Evolutionary conservation across 768 basidiomycete species (phyloP), one percentile per base, ranked within the genome.

Genomic region (Pholiota conissans): DNA sequence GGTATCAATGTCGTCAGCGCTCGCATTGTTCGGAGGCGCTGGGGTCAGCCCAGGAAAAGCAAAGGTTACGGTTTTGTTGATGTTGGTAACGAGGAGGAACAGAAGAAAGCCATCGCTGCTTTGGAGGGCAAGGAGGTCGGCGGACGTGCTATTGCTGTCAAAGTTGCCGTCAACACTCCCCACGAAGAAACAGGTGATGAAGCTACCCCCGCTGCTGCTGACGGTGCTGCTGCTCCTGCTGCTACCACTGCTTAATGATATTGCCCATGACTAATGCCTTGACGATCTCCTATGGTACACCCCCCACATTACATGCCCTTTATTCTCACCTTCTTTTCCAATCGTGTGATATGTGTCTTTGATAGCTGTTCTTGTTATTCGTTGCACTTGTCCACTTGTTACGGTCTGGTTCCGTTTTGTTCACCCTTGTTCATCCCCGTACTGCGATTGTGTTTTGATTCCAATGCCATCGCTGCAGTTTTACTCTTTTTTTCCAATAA

Each of bases 11-110:
- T 96, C 63, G 79, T 82, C 69, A 90, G 89, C 64, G 95, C 95
- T 60, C 91, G 91, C 63, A 90, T 99, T 62, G 93, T 98, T 65
- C 86, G 87, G 70, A 83, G 88, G 68, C 85, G 87, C 66, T 93
- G 84, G 82, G 93, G 92, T 3, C 83, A 84, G 40, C 89, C 89
- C 68, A 84, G 89, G 72, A 90, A 86, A 74, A 93, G 90, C 82
- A 96, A 96, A 76, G 96, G 96, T 56, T 98, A 95, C 73, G 96
- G 94, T 52, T 99, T 99, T 69, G 96, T 99, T 69, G 95, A 98
- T 65, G 93, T 97, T 61, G 93, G 90, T 60, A 78, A 78, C 64
- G 89, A 94, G 73, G 90, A 86, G 65, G 87, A 95, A 74, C 96
- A 99, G 79, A 73, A 87, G 72, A 93, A 94, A 78, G 96, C 94